These are phyloP conservation scores for Penicillium sp. DNA, from an alignment of 2,329 filamentous ascomycete species.

Conservation along the genomic window DNA sequence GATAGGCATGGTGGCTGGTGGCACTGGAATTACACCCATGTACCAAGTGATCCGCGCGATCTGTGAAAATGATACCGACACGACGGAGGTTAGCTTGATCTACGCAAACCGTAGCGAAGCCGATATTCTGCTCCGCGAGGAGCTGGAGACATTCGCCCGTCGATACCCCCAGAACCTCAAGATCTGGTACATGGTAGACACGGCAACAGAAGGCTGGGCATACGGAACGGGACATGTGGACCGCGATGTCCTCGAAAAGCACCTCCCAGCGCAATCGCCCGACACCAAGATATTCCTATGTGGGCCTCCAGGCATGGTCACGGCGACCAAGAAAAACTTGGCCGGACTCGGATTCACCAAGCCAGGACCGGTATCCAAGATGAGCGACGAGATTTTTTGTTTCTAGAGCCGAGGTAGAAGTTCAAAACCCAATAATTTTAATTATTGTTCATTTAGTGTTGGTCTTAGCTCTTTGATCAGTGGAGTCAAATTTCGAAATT, in stretches of 20 bases:
- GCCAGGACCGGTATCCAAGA: constrained; percentile 52
- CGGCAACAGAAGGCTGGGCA: constrained; percentile 47
- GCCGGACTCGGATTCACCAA: constrained; percentile 52
- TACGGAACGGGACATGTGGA: constrained; percentile 42
- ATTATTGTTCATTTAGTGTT: not conserved
- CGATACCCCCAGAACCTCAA: constrained; percentile 53
- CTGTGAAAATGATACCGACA: constrained; percentile 59
- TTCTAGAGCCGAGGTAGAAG: constrained; percentile 38
- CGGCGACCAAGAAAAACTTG: constrained; percentile 55
- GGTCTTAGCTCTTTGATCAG: not conserved
- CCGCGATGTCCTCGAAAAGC: constrained; percentile 49
- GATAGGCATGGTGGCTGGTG: constrained; percentile 42
- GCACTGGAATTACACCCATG: constrained; percentile 52
- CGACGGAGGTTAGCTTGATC: constrained; percentile 57
- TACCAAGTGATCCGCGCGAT: constrained; percentile 64
- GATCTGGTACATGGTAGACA: constrained; percentile 50
- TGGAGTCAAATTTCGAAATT: not conserved
- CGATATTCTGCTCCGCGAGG: constrained; percentile 59
- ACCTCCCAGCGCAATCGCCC: constrained; percentile 46
- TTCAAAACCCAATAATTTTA: not conserved
- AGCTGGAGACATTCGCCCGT: constrained; percentile 50
- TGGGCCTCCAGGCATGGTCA: constrained; percentile 62
- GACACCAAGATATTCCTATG: constrained; percentile 59
- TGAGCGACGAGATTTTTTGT: constrained; percentile 56
- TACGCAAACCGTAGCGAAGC: constrained; percentile 60